Conservation (phyloP, 2,329 filamentous ascomycete genomes). For the Cadophora sp. region DNA sequence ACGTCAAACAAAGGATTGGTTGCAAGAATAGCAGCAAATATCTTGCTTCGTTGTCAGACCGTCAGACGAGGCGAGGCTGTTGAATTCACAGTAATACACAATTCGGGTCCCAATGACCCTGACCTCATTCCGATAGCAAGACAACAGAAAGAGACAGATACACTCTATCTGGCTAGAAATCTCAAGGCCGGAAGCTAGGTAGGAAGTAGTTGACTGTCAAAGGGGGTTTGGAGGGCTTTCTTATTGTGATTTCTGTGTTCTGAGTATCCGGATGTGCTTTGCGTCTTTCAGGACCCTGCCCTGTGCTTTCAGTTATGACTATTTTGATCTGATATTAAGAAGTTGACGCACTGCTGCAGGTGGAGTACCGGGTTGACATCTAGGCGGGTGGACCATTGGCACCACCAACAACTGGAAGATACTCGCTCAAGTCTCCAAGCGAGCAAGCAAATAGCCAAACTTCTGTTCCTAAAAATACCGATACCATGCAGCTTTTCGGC, state of each 20-base stretch:
- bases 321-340: background rate
- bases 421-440: background rate
- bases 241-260: no score
- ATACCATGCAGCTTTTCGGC: background rate
- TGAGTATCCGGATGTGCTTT: background rate
- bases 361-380: background rate
- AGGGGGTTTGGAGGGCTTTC: background rate
- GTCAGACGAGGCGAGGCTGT: background rate
- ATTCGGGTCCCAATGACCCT: background rate
- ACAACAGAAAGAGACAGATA: background rate
- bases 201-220: background rate
- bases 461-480: background rate
- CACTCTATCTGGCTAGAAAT: constrained; percentile 9
- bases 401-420: background rate
- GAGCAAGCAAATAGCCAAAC: background rate
- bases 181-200: background rate
- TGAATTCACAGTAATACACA: background rate
- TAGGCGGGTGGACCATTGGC: background rate
- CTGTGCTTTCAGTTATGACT: background rate
- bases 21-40: background rate
- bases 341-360: background rate
- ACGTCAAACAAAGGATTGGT: background rate
- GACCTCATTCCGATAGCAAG: background rate
- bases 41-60: background rate
- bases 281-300: background rate